Evolutionary conservation across 2,329 filamentous ascomycete species (phyloP), one percentile per base, ranked within the genome.

Genomic region (Dactylella cylindrospora): DNA sequence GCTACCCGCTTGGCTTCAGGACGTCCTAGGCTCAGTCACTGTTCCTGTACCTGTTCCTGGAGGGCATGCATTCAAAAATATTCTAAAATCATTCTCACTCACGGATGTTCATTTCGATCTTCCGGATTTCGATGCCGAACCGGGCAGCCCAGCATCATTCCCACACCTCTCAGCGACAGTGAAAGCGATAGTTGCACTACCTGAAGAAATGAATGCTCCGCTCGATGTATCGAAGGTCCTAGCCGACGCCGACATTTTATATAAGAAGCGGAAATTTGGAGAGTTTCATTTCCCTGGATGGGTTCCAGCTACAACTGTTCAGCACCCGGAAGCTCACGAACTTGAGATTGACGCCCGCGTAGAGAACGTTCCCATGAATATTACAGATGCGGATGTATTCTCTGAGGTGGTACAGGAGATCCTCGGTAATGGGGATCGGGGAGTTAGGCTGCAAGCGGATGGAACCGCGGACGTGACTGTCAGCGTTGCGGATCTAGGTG

Each of bases 81-180:
- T 95, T 12, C 86, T 98, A 70, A 85, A 84, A 67, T 91, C 93
- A 67, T 96, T 97, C 71, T 86, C 89, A 17, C 76, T 97, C 66
- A 82, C 84, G 1, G 81, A 96, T 70, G 88, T 94, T 32, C 83
- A 94, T 68, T 95, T 98, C 72, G 82, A 81, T 41, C 76, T 98
- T 38, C 93, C 93, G 0, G 83, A 90, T 68, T 86, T 88, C 0
- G 81, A 85, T 68, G 88, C 89, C 2, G 83, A 90, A 13, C 87
- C 88, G 0, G 81, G 80, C 54, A 82, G 84, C 8, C 86, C 88
- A 0, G 82, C 84, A 44, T 78, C 85, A 3, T 81, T 85, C 50
- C 90, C 90, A 7, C 84, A 81, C 50, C 84, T 98, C 12, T 95
- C 89, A 23, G 90, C 90, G 2, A 84, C 85, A 15, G 85, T 96